Base-by-base conservation (phyloP, 2,329 filamentous ascomycete species). In the Neonectria ditissima region DNA sequence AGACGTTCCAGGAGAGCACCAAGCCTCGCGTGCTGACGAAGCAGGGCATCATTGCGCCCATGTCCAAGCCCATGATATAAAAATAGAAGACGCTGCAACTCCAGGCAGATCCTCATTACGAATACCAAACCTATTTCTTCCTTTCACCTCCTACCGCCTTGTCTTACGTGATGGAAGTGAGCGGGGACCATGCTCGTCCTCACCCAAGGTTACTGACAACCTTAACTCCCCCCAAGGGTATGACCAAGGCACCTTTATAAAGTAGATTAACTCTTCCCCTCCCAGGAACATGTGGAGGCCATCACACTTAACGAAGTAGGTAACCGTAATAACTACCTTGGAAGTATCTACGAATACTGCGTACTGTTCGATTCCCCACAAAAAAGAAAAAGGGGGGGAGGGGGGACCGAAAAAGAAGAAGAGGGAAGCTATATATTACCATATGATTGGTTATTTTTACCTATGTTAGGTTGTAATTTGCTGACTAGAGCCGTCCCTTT, bases 21-120 rank as follows among this genome's bases (percentile, higher is more conserved):
- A 97, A 95, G 86, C 96, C 96, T 62, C 89, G 93, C 73, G 87
- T 98, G 69, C 84, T 98, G 78, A 83, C 97, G 78, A 97, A 97
- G 84, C 92, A 94, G 81, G 96, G 96, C 50, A 86, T 97, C 69
- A 94, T 99, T 79, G 87, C 89, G 73, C 92, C 96, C 43, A 92
- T 99, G 87, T 89, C 91, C 62, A 94, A 92, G 81, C 95, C 95
- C 18, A 83, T 76, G 55, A 72, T 75, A 61, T 82, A 78, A 63
- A 65, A 22, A 54, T 45, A 37, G 44, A 60, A 24, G n/a, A 16
- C 66, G 52, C 48, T 54, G 50, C 55, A 26, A 24, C n/a, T 9
- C 16, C 26, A 20, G 14, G 10, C 14, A 43, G 56, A n/a, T 20
- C 18, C 22, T 48, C 32, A 22, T 41, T 44, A 56, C 52, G 62